Percentiles rank a stretch among this genome's conserved stretches.
phyloP scores from a whole-genome alignment of 208 protist genomes.

The Acanthamoeba castellanii region DNA sequence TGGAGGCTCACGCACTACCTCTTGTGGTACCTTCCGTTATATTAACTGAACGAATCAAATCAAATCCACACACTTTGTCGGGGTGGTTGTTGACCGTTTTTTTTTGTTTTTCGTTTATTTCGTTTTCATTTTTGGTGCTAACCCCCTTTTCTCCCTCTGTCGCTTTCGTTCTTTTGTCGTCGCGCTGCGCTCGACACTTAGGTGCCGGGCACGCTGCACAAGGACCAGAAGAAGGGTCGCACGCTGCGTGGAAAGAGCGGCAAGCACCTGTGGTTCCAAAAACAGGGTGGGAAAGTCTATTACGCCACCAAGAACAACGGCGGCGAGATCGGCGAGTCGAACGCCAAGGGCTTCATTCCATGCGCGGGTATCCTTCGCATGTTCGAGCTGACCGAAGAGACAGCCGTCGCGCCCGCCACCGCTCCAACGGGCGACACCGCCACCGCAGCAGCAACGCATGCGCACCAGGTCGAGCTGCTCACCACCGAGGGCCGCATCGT shows the following conservation, averaged over 20 bases:
- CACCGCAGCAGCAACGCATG: not conserved
- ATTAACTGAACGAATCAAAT: too few species aligned
- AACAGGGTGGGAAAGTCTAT: not conserved
- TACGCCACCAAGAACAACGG: conserved; percentile 8
- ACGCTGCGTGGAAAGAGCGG: conserved; percentile 21
- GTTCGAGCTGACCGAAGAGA: not conserved
- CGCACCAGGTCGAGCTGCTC: conserved; percentile 20
- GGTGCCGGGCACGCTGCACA: not conserved
- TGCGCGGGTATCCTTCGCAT: conserved; percentile 8
- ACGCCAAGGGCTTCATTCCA: conserved; percentile 48
- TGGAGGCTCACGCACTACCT: not conserved
- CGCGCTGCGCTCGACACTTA: not conserved
- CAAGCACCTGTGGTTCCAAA: conserved; percentile 31
- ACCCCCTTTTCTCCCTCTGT: not conserved
- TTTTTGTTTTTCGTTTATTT: not conserved
- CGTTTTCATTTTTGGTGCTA: not conserved
- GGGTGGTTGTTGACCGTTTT: not conserved
- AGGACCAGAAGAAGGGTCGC: conserved; percentile 30
- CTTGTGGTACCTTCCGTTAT: not conserved
- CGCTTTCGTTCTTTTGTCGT: not conserved
- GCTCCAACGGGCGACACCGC: not conserved
- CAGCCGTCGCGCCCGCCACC: not conserved
- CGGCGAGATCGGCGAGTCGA: not conserved
- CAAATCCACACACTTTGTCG: not conserved
- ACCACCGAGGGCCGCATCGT: conserved; percentile 42